phyloP scores from a whole-genome alignment of 208 protist genomes.

The Acanthamoeba healyi region DNA sequence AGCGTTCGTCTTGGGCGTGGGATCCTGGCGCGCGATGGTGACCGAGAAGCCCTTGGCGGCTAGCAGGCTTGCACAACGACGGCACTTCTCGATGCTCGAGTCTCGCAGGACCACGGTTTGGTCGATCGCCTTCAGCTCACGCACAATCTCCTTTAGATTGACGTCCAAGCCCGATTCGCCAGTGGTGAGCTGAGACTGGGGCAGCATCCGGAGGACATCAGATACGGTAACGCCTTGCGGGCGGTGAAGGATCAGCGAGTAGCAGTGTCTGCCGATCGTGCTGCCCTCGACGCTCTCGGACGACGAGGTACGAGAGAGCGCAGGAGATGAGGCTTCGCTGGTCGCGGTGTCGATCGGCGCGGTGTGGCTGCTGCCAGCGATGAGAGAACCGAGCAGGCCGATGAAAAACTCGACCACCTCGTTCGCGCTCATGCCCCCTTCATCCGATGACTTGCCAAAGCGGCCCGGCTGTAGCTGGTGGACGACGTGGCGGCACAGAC shows the following conservation, averaged over 20 bases:
- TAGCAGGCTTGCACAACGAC: constrained; percentile 14
- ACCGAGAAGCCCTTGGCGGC: constrained; percentile 45
- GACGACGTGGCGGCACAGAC: constrained; percentile 49
- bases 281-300: background rate
- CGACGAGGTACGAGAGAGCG: background rate
- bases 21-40: constrained; percentile 35
- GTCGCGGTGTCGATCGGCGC: background rate
- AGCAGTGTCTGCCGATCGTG: background rate
- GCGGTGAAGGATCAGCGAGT: constrained; percentile 38
- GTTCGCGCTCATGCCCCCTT: constrained; percentile 32
- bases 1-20: constrained; percentile 26
- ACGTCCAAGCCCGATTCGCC: constrained; percentile 19
- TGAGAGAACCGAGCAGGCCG: constrained; percentile 14
- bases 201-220: constrained; percentile 35
- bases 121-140: constrained; percentile 45
- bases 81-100: constrained; percentile 50
- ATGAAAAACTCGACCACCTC: constrained; percentile 41
- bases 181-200: constrained; percentile 14
- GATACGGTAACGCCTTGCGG: constrained; percentile 10
- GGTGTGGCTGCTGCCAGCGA: background rate
- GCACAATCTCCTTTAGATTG: constrained; percentile 38
- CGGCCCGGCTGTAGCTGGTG: background rate
- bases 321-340: background rate
- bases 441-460: background rate
- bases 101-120: constrained; percentile 33